Evolutionary conservation across 306 rosid species (phyloP).

Genomic region (Psophocarpus tetragonolobus): DNA sequence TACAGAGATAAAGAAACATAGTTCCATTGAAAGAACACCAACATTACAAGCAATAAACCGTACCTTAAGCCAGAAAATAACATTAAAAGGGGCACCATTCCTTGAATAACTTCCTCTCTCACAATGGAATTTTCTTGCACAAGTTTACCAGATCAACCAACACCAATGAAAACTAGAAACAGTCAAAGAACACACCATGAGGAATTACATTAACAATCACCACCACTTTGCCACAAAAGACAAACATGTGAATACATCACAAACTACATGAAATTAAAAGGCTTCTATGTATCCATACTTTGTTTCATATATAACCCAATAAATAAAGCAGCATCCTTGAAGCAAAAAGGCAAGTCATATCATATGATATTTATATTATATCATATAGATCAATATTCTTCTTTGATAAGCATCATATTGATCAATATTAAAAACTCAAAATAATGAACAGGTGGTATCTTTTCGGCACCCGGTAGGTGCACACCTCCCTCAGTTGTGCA

Average conservation of each 20-base stretch:
- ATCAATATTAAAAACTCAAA: neutral
- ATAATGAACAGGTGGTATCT: neutral
- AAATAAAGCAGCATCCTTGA: neutral
- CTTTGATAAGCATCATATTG: no score
- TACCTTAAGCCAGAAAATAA: constrained; percentile 47
- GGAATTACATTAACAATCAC: neutral
- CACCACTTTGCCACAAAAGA: neutral
- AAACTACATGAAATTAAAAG: neutral
- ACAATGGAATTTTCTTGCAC: neutral
- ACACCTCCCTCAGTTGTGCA: constrained; percentile 28
- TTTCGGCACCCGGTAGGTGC: neutral
- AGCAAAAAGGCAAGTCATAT: neutral
- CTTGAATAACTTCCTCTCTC: neutral
- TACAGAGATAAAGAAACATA: neutral
- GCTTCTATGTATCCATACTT: neutral
- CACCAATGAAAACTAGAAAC: neutral
- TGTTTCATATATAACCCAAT: neutral
- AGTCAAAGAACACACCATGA: neutral
- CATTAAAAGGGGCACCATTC: constrained; percentile 28
- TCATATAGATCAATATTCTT: no score
- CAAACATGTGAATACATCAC: neutral
- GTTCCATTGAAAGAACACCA: neutral
- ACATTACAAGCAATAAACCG: neutral
- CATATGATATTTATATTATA: no score
- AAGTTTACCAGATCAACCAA: neutral